These are phyloP conservation scores for Sanguinoderma infundibulare DNA, from an alignment of 1,284 basidiomycete species.

Conservation along the genomic window DNA sequence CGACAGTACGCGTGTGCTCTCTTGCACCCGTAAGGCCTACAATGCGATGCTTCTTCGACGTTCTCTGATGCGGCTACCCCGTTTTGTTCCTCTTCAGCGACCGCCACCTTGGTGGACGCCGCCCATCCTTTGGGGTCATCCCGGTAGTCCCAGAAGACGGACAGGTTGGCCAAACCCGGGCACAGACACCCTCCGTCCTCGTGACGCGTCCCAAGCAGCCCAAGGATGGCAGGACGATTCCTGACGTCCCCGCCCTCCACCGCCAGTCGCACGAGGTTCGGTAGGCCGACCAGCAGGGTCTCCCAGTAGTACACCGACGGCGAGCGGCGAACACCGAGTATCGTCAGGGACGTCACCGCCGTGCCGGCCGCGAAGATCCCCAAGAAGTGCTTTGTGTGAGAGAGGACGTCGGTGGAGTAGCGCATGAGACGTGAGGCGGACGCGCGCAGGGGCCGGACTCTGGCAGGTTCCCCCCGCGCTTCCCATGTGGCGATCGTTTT, in stretches of 20 bases:
- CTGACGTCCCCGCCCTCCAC: neutral
- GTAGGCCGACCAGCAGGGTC: neutral
- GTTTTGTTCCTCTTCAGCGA: neutral
- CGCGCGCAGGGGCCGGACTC: neutral
- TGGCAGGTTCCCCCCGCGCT: neutral
- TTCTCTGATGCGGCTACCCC: neutral
- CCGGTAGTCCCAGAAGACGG: neutral
- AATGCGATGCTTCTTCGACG: neutral
- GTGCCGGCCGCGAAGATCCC: neutral
- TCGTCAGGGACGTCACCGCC: neutral
- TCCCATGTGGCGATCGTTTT: neutral
- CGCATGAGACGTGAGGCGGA: neutral
- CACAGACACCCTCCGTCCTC: neutral
- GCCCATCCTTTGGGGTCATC: neutral
- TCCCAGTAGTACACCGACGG: neutral
- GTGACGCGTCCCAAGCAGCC: neutral
- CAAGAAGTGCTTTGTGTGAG: neutral
- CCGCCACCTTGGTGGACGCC: too few species aligned
- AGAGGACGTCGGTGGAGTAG: neutral
- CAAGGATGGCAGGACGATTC: neutral
- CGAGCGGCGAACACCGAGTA: neutral
- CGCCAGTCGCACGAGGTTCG: neutral
- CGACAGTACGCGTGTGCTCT: neutral
- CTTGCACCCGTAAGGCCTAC: neutral
- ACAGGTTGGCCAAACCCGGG: neutral